These are phyloP conservation scores for Ceratocystis eucalypticola DNA, from an alignment of 2,329 filamentous ascomycete genomes.

Conservation along the genomic window DNA sequence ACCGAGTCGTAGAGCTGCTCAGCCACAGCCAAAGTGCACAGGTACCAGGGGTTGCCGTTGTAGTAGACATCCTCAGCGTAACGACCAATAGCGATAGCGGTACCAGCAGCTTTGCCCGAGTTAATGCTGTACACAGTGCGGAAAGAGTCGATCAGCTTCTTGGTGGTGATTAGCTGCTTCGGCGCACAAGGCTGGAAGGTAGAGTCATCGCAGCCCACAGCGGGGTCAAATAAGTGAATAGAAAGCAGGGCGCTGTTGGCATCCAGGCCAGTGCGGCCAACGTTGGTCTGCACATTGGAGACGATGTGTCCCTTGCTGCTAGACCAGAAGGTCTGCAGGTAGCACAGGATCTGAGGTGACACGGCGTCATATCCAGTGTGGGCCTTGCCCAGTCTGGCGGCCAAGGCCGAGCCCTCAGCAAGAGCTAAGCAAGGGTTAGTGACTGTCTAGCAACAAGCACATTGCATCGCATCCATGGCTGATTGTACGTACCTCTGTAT, in stretches of 20 bases:
- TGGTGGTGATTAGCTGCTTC: conserved; percentile 59
- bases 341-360: conserved; percentile 59
- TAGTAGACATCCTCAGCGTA: conserved; percentile 64
- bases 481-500: conserved; percentile 42
- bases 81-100: conserved; percentile 49
- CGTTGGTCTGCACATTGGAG: conserved; percentile 46
- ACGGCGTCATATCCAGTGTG: conserved; percentile 49
- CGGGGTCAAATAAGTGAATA: conserved; percentile 57
- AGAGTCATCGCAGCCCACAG: conserved; percentile 48
- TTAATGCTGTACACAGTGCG: conserved; percentile 58
- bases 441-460: neutral
- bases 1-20: conserved; percentile 69
- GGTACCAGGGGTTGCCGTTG: conserved; percentile 70
- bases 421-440: conserved; percentile 32
- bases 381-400: conserved; percentile 45
- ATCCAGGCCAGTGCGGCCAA: conserved; percentile 53
- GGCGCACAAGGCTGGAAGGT: conserved; percentile 71
- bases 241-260: conserved; percentile 54
- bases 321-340: conserved; percentile 62
- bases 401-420: conserved; percentile 53
- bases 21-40: conserved; percentile 61
- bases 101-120: conserved; percentile 44
- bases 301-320: conserved; percentile 44
- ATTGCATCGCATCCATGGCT: too few species aligned
- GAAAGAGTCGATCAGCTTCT: conserved; percentile 62